Base-by-base conservation (phyloP, 306 rosid species). In the Sicyos baderoa region DNA sequence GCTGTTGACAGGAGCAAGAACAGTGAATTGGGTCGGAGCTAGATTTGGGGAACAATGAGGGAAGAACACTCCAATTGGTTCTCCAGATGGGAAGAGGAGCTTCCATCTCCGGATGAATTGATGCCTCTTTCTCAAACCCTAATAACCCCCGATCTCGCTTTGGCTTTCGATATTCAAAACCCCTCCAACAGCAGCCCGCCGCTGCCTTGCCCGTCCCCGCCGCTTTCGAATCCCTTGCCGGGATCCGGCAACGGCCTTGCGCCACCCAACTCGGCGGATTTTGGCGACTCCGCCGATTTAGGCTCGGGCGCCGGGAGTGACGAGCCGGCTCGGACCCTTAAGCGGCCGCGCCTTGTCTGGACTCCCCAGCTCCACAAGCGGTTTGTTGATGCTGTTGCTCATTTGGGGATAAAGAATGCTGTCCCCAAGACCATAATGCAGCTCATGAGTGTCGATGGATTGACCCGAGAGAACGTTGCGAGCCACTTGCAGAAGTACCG, bases 351-450 rank as follows among this genome's bases (percentile, higher is more conserved):
- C 19, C 94, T 93, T 0, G 98, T 93, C 11, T 93, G 98, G 98
- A 93, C 98, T 21, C 98, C 98, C 0, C 97, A 93, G 72, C 97
- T 93, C 72, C 98, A 93, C 77, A 93, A 93, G 81, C 85, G 97
- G 49, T 93, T 93, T 48, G 97, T 93, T 0, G 98, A 93, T 35
- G 98, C 98, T 2, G 98, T 93, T 19, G 96, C 96, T 0, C 98
- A 93, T 76, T 79, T 93, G 71, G 98, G 98, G 51, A 93, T 89
- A 40, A 92, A 92, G 78, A 93, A 89, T 77, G 98, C 98, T 7
- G 98, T 93, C 3, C 98, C 98, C 56, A 93, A 93, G 83, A 93
- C 95, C 55, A 93, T 93, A 87, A 93, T 93, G 98, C 98, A 93
- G 96, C 94, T 93, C 32, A 93, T 93, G 98, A 89, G 95, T 73